Conservation (phyloP, 2,329 filamentous ascomycete species). For the Beauveria medogensis region DNA sequence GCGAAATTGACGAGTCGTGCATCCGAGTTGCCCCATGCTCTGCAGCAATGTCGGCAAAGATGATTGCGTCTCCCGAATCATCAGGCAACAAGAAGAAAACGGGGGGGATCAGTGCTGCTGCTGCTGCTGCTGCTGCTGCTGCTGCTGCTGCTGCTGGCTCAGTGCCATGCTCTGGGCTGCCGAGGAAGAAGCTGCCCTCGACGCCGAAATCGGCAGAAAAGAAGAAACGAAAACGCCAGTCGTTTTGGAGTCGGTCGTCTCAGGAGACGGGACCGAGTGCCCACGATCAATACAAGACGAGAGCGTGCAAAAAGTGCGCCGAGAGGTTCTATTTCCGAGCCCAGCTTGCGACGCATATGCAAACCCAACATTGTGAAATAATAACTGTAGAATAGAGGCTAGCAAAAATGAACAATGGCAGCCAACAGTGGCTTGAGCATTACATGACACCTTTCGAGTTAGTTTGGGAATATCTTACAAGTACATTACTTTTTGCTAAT, state of each 20-base stretch:
- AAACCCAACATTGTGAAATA: neutral
- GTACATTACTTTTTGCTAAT: neutral
- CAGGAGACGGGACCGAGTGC: neutral
- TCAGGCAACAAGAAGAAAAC: neutral
- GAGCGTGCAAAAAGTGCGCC: neutral
- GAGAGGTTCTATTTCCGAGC: constrained; percentile 1
- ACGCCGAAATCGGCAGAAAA: neutral
- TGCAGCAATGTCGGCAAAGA: neutral
- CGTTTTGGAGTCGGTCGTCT: neutral
- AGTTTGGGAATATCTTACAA: neutral
- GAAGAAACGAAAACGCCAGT: neutral
- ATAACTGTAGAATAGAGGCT: neutral
- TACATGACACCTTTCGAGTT: neutral
- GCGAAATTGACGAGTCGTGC: neutral
- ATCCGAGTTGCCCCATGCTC: neutral
- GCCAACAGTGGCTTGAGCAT: neutral
- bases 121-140: too few relatives aligned
- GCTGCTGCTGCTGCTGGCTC: neutral
- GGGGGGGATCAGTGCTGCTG: neutral
- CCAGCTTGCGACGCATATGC: constrained; percentile 5
- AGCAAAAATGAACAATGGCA: neutral
- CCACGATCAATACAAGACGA: constrained; percentile 7
- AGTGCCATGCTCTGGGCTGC: neutral
- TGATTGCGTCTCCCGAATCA: neutral
- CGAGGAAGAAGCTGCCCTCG: neutral